phyloP scores from a whole-genome alignment of 2,329 filamentous ascomycete genomes.

The Daldinia sp. region DNA sequence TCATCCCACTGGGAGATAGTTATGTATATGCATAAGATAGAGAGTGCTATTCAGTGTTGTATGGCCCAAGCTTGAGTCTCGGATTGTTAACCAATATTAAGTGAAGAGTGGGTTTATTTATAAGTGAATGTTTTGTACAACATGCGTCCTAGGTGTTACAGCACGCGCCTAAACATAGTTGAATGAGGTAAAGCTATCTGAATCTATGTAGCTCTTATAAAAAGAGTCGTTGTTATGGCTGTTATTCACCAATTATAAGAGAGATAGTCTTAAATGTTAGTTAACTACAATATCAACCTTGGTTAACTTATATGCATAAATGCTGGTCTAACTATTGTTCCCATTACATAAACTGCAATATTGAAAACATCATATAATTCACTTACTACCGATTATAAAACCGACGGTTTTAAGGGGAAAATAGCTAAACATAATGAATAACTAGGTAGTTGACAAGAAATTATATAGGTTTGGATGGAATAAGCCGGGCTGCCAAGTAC shows the following conservation, averaged over 20 bases:
- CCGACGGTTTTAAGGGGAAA: too few relatives aligned
- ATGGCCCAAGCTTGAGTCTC: slow-evolving; percentile 4
- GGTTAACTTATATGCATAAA: not conserved
- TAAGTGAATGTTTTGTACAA: slow-evolving; percentile 1
- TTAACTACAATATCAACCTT: not conserved
- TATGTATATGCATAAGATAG: not conserved
- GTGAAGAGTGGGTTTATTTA: not conserved
- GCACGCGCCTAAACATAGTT: not conserved
- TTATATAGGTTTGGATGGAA: not conserved
- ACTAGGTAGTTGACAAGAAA: not conserved
- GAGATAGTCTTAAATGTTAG: not conserved
- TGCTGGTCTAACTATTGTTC: not conserved
- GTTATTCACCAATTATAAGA: not conserved
- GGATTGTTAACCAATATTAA: not conserved
- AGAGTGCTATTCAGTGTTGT: not conserved
- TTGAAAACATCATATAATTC: too few relatives aligned
- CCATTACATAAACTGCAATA: not conserved
- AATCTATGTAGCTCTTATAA: not conserved
- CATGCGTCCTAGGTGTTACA: not conserved
- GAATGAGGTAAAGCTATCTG: not conserved
- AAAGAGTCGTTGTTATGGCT: not conserved
- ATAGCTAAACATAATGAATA: not conserved
- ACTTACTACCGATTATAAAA: too few relatives aligned
- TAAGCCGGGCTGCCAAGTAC: not conserved
- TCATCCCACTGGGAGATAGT: not conserved